phyloP scores from a whole-genome alignment of 805 yeast genomes.

The Saturnispora bothae region DNA sequence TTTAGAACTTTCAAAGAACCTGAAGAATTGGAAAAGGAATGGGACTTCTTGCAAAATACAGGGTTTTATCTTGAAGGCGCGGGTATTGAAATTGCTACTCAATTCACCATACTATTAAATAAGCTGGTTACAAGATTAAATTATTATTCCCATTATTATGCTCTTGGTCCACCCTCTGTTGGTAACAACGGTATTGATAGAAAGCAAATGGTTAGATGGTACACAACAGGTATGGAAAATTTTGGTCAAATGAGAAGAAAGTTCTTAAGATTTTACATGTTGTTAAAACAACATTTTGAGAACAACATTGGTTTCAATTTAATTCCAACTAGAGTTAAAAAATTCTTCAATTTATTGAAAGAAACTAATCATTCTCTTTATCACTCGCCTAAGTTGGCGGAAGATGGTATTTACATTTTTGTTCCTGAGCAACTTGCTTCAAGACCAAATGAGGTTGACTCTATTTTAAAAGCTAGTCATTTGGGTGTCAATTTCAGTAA shows the following conservation, averaged over 20 bases:
- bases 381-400: slow-evolving; percentile 55
- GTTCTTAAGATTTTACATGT: slow-evolving; percentile 64
- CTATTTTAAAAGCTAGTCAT: slow-evolving; percentile 35
- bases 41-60: slow-evolving; percentile 65
- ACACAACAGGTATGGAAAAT: slow-evolving; percentile 54
- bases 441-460: slow-evolving; percentile 33
- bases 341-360: slow-evolving; percentile 46
- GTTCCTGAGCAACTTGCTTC: slow-evolving; percentile 51
- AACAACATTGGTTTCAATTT: slow-evolving; percentile 58
- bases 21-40: slow-evolving; percentile 75
- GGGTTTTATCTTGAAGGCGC: slow-evolving; percentile 72
- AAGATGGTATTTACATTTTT: slow-evolving; percentile 68
- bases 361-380: slow-evolving; percentile 66
- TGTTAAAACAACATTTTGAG: slow-evolving; percentile 58
- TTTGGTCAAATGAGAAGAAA: slow-evolving; percentile 73
- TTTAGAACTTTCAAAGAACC: slow-evolving; percentile 86
- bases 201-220: slow-evolving; percentile 51
- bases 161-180: slow-evolving; percentile 46
- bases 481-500: slow-evolving; percentile 40
- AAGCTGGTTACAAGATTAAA: slow-evolving; percentile 60
- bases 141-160: slow-evolving; percentile 62
- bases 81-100: slow-evolving; percentile 59
- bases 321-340: slow-evolving; percentile 37
- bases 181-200: slow-evolving; percentile 23
- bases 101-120: slow-evolving; percentile 35